phyloP scores from a whole-genome alignment of 169 alveolate species.

The Pseudocohnilembus persalinus region DNA sequence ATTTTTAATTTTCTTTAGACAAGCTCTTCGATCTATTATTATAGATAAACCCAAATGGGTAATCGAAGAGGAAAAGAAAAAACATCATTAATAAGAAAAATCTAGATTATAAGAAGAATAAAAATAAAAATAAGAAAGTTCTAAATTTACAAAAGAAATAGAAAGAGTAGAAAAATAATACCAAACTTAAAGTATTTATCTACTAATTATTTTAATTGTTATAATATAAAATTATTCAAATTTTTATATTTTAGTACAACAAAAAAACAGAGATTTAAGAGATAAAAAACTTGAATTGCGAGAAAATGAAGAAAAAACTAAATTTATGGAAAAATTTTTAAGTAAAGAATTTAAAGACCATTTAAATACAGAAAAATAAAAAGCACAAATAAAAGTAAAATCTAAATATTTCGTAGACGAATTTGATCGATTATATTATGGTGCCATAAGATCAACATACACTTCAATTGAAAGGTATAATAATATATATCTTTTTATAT shows the following conservation, averaged over 20 bases:
- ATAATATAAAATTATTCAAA: no score
- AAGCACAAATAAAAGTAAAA: neutral
- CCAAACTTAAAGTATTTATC: neutral
- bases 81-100: neutral
- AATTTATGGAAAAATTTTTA: no score
- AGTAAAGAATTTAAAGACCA: neutral
- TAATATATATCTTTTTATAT: no score
- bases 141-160: neutral
- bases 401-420: neutral
- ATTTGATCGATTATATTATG: neutral
- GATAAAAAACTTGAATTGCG: neutral
- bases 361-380: no score
- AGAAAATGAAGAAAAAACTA: neutral
- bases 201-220: no score
- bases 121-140: neutral
- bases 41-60: constrained; percentile 51
- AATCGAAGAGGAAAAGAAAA: constrained; percentile 28
- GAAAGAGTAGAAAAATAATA: neutral
- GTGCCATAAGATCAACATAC: neutral
- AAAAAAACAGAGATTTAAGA: no score
- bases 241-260: no score
- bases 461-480: neutral
- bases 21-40: constrained; percentile 22
- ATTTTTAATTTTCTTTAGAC: constrained; percentile 9
- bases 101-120: neutral